These are phyloP conservation scores for Amphichorda felina DNA, from an alignment of 2,329 filamentous ascomycete genomes.

Conservation along the genomic window DNA sequence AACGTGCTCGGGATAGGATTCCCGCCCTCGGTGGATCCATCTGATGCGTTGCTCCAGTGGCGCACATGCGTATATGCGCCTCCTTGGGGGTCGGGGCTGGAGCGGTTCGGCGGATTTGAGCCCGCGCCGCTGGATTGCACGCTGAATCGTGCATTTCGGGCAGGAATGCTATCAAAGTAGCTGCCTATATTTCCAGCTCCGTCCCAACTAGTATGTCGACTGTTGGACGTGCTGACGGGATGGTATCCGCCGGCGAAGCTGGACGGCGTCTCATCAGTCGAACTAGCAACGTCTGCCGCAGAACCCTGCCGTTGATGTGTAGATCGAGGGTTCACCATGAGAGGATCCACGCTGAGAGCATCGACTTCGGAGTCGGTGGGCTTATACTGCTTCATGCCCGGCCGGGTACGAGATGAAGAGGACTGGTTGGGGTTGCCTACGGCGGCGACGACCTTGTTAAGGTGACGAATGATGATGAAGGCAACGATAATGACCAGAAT, in stretches of 20 bases:
- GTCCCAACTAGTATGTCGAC: constrained; percentile 16
- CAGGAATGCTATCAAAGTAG: constrained; percentile 15
- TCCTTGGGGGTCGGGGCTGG: constrained; percentile 26
- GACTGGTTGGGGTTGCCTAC: constrained; percentile 21
- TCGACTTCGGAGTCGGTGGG: constrained; percentile 30
- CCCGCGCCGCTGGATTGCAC: constrained; percentile 7
- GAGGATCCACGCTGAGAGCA: constrained; percentile 27
- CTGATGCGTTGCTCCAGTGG: constrained; percentile 30
- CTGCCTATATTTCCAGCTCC: constrained; percentile 10
- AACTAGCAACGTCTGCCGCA: constrained; percentile 12
- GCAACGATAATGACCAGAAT: constrained; percentile 32
- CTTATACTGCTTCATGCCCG: constrained; percentile 24
- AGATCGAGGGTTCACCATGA: constrained; percentile 17
- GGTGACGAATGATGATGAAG: constrained; percentile 35
- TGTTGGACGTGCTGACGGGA: constrained; percentile 11
- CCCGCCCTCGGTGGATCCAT: constrained; percentile 10
- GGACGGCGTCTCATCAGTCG: constrained; percentile 11
- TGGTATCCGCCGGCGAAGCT: constrained; percentile 12
- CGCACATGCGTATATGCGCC: constrained; percentile 23
- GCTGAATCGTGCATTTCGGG: constrained; percentile 8
- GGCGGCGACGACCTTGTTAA: constrained; percentile 31
- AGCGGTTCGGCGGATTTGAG: constrained; percentile 8
- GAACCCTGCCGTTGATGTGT: not conserved
- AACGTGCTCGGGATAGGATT: constrained; percentile 10
- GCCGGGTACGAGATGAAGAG: constrained; percentile 13